Evolutionary conservation across 2,329 filamentous ascomycete genomes (phyloP).

Genomic region (Fusarium dimerum): DNA sequence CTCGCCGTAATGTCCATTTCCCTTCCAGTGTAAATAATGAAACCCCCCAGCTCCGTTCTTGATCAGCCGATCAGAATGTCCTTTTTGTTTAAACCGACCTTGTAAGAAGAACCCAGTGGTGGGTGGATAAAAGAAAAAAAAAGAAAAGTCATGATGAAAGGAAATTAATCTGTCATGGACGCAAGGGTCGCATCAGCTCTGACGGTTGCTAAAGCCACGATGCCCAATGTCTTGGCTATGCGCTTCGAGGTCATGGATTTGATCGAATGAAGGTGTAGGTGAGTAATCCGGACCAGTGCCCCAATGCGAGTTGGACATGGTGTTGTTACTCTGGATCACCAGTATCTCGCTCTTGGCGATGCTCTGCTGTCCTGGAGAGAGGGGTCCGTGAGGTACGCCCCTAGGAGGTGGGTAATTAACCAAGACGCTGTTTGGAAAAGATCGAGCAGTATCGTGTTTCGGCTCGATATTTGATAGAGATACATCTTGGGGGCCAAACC

Average conservation of each 20-base stretch:
- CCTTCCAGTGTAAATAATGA: too few relatives aligned
- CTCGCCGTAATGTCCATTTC: too few relatives aligned
- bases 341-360: conserved; percentile 38
- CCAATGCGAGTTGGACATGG: conserved; percentile 22
- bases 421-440: conserved; percentile 8
- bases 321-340: conserved; percentile 35
- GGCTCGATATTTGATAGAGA: conserved; percentile 33
- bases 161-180: conserved; percentile 2
- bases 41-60: too few relatives aligned
- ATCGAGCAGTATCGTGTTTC: conserved; percentile 10
- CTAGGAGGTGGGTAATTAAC: conserved; percentile 24
- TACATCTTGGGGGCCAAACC: conserved; percentile 38
- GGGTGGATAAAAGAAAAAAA: neutral
- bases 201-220: conserved; percentile 8
- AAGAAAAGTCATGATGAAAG: neutral
- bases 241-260: conserved; percentile 34
- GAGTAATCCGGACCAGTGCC: conserved; percentile 22
- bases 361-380: conserved; percentile 19
- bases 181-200: conserved; percentile 8
- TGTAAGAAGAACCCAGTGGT: too few relatives aligned
- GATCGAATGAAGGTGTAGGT: conserved; percentile 27
- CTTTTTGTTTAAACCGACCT: too few relatives aligned
- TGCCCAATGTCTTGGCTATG: conserved; percentile 31
- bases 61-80: too few relatives aligned
- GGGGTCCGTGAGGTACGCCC: conserved; percentile 13